Percentiles rank a stretch among this genome's conserved stretches.
Evolutionary conservation across 805 yeast species (phyloP).

Genomic region (Schwanniomyces polymorphus): DNA sequence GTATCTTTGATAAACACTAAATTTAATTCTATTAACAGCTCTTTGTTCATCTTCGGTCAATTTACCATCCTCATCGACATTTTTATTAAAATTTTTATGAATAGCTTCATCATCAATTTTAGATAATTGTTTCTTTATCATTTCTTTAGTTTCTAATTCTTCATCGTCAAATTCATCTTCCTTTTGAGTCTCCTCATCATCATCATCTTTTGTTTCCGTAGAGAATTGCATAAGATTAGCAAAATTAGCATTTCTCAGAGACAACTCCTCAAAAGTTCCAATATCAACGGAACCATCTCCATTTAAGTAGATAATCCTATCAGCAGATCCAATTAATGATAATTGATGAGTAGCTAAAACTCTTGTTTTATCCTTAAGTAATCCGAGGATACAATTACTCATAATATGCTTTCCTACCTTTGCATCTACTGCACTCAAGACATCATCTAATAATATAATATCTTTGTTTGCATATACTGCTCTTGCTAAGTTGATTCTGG

Average conservation of each 20-base stretch:
- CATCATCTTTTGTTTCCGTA: conserved; percentile 14
- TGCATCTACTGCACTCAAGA: conserved; percentile 38
- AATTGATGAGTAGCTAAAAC: conserved; percentile 40
- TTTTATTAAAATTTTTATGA: conserved; percentile 28
- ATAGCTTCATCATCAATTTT: conserved; percentile 33
- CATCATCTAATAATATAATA: conserved; percentile 33
- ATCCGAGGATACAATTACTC: conserved; percentile 28
- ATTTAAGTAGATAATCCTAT: conserved; percentile 28
- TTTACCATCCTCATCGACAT: conserved; percentile 20
- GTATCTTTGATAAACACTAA: conserved; percentile 51
- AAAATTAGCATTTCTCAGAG: conserved; percentile 23
- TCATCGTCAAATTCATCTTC: conserved; percentile 12
- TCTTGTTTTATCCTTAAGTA: conserved; percentile 28
- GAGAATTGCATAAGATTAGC: conserved; percentile 26
- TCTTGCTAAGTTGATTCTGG: conserved; percentile 35
- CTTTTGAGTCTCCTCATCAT: conserved; percentile 12
- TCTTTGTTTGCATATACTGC: conserved; percentile 33
- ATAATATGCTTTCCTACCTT: conserved; percentile 37
- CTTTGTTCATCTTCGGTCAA: conserved; percentile 51
- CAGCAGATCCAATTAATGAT: conserved; percentile 32
- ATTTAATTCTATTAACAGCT: conserved; percentile 55
- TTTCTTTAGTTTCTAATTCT: conserved; percentile 8
- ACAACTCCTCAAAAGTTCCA: conserved; percentile 28
- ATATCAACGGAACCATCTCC: conserved; percentile 31
- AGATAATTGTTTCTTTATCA: conserved; percentile 7